Conservation (phyloP, 2,329 filamentous ascomycete species). For the Epichloe aotearoae region DNA sequence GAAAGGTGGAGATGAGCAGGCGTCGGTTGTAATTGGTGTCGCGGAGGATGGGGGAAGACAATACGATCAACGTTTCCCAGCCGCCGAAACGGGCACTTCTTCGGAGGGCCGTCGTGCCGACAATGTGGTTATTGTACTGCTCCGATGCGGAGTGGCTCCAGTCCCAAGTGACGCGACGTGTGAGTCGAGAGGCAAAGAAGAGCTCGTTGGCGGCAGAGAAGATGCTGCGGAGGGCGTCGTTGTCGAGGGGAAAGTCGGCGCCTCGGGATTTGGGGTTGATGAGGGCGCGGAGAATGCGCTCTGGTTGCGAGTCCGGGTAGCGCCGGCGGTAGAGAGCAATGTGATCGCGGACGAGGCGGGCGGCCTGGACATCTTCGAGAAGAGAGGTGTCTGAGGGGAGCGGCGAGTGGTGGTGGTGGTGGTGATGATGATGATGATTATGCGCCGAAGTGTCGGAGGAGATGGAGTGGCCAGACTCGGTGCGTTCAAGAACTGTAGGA, state of each 20-base stretch:
- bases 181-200: slow-evolving; percentile 45
- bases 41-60: slow-evolving; percentile 47
- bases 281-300: slow-evolving; percentile 43
- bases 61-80: slow-evolving; percentile 49
- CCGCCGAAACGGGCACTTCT: slow-evolving; percentile 31
- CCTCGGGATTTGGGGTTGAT: slow-evolving; percentile 35
- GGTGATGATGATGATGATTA: slow-evolving; percentile 12
- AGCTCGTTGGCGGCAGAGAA: slow-evolving; percentile 48
- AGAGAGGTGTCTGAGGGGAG: slow-evolving; percentile 12
- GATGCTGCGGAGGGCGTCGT: slow-evolving; percentile 42
- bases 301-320: slow-evolving; percentile 36
- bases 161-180: slow-evolving; percentile 46
- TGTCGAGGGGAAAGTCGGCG: slow-evolving; percentile 40
- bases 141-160: slow-evolving; percentile 40
- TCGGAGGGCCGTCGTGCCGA: slow-evolving; percentile 50
- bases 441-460: slow-evolving; percentile 23
- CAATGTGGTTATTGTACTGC: slow-evolving; percentile 40
- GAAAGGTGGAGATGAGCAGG: slow-evolving; percentile 49
- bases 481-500: slow-evolving; percentile 30
- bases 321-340: slow-evolving; percentile 31
- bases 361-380: slow-evolving; percentile 30
- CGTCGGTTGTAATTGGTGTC: slow-evolving; percentile 43
- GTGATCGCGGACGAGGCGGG: slow-evolving; percentile 34
- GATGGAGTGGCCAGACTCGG: slow-evolving; percentile 35
- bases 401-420: slow-evolving; percentile 14